Base-by-base conservation (phyloP, 176 grass and related monocot species). In the Oryza officinalis region DNA sequence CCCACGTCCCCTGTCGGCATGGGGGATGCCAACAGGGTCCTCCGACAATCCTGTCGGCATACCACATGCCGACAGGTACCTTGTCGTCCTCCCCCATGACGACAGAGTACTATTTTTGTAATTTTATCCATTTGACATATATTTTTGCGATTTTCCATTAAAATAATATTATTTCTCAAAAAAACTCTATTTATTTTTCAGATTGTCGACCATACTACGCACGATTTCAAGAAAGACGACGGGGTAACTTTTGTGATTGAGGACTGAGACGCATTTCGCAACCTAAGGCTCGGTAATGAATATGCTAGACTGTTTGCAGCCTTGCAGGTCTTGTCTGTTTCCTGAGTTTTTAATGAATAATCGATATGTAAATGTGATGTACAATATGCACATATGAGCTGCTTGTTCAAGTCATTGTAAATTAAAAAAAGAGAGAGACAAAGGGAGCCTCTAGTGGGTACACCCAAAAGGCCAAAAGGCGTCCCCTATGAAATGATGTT, bases 201-300 rank as follows among this genome's bases (percentile, higher is more conserved):
- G 97, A 88, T 89, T 54, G 93, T 96, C 8, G 93, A 99, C 86
- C 93, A 94, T 81, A 99, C 91, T 6, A 87, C 86, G 20, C 89
- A 96, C 78, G 8, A 83, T 65, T 99, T 99, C 78, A 30, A 37
- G 28, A 72, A 86, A 74, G 67, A 88, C 1, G 88, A 99, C 33
- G 84, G 91, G 3, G 41, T 94, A 67, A 77, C 79, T 57, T 94
- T 99, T 78, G 27, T 82, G 75, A 61, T 96, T 31, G 88, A 99
- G 47, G 91, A 96, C 37, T 99, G 80, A 90, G 44, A n/a, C 13
- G 13, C 65, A 14, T 44, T 25, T 44, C 4, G 12, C 70, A 47
- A 26, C 69, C 32, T 27, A 9, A 9, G 6, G 23, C 13, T 9
- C 8, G 52, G 60, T 71, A 27, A 9, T 5, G 27, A 45, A 26